A percentile compares a stretch with the other conserved stretches of the same genome.
Evolutionary conservation across 768 basidiomycete genomes (phyloP).

Genomic region (Termitomyces sp.): DNA sequence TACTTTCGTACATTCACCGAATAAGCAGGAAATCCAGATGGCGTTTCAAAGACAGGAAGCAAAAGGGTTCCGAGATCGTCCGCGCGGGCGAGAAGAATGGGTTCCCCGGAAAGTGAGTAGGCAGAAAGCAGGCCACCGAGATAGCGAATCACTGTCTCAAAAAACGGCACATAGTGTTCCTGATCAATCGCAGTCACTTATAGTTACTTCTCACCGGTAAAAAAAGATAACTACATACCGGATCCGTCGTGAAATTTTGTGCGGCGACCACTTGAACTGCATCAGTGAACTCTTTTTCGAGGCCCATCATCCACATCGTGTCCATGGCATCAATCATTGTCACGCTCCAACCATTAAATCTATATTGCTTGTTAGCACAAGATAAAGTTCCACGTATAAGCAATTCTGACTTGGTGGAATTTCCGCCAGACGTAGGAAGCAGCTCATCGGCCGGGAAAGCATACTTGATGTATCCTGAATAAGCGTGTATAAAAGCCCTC

Average conservation of each 20-base stretch:
- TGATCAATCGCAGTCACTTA: slow-evolving; percentile 15
- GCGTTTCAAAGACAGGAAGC: slow-evolving; percentile 59
- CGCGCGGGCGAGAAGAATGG: slow-evolving; percentile 55
- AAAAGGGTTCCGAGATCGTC: slow-evolving; percentile 65
- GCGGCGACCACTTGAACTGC: slow-evolving; percentile 48
- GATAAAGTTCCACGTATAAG: background rate
- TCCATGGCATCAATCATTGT: slow-evolving; percentile 77
- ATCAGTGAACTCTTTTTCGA: slow-evolving; percentile 63
- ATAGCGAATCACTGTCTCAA: slow-evolving; percentile 75
- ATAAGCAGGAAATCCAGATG: slow-evolving; percentile 60
- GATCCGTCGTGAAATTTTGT: slow-evolving; percentile 35
- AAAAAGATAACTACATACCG: slow-evolving; percentile 23
- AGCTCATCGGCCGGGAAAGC: slow-evolving; percentile 57
- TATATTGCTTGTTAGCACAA: background rate
- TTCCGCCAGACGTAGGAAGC: slow-evolving; percentile 36
- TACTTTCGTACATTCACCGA: slow-evolving; percentile 55
- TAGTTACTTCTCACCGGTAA: background rate
- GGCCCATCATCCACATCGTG: slow-evolving; percentile 77
- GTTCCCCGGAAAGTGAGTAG: slow-evolving; percentile 67
- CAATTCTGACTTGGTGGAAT: slow-evolving; percentile 45
- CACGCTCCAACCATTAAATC: slow-evolving; percentile 49
- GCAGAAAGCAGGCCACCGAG: slow-evolving; percentile 77
- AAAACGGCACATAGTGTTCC: slow-evolving; percentile 45
- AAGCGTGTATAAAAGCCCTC: slow-evolving; percentile 54
- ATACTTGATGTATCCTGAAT: slow-evolving; percentile 44